Base-by-base conservation (phyloP, 1,284 basidiomycete genomes). In the Cryptococcus neoformans region DNA sequence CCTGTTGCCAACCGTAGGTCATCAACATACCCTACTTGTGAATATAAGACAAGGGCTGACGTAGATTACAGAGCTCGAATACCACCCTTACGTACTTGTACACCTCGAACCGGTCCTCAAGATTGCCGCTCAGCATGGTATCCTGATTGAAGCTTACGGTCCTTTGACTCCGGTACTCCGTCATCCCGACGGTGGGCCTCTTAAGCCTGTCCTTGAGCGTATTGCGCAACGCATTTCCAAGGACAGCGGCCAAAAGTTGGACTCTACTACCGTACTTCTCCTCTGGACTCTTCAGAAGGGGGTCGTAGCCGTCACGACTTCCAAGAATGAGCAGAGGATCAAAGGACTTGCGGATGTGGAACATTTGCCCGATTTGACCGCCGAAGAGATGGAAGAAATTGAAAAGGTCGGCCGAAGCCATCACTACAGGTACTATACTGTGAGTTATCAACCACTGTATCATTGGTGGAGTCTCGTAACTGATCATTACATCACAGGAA, bases 1-100 rank as follows among this genome's bases (percentile, higher is more conserved):
- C 89, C 90, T 0, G 83, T 84, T 4, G 83, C 87, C 6, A 91
- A 92, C 70, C 89, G 71, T 75, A 56, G 57, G 63, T 54, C 58
- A 62, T 11, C 21, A 21, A 63, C 16, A 14, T 37, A 21, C 21
- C 21, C 21, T 41, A 44, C 46, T 38, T 9, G 38, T 46, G 44
- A 38, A 40, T 36, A 14, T 51, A 35, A 3, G 86, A 21, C 80
- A 55, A 56, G 54, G 50, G 2, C 64, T 68, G 44, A 10, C 9
- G 35, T 16, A 36, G 37, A n/a, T 11, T 5, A 37, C 50, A 60
- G 60, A 85, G 85, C 82, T 90, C 47, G 88, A 90, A 70, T 82
- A 85, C 53, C 88, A 92, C 69, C 87, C 89, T 9, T 88, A 89
- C 68, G 78, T 90, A 38, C 84, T 83, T 78, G 82, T 84, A 55